phyloP scores from a whole-genome alignment of 2,329 filamentous ascomycete genomes.

The Aspergillus sp. region DNA sequence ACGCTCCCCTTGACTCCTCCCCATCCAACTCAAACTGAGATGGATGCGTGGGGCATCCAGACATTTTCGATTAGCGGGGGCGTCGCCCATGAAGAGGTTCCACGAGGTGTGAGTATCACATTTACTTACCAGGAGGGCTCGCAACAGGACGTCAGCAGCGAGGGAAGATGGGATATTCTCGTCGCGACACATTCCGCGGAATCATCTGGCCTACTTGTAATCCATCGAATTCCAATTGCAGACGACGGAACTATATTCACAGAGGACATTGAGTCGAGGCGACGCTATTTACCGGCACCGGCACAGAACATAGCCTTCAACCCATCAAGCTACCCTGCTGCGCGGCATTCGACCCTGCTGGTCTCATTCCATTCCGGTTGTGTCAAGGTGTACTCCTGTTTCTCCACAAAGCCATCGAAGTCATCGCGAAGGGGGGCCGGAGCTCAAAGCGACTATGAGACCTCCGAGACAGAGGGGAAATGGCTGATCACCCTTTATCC shows the following conservation, averaged over 20 bases:
- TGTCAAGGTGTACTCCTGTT: slow-evolving; percentile 59
- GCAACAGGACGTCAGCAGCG: slow-evolving; percentile 20
- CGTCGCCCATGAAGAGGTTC: slow-evolving; percentile 51
- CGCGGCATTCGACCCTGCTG: slow-evolving; percentile 55
- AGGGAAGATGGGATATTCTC: slow-evolving; percentile 44
- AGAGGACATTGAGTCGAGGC: slow-evolving; percentile 45
- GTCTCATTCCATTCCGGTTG: slow-evolving; percentile 55
- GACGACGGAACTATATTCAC: slow-evolving; percentile 30
- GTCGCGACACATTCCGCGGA: slow-evolving; percentile 48
- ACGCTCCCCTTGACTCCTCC: slow-evolving; percentile 56
- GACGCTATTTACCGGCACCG: slow-evolving; percentile 49
- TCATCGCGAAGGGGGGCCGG: slow-evolving; percentile 28
- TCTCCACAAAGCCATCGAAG: slow-evolving; percentile 37
- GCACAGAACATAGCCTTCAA: slow-evolving; percentile 56
- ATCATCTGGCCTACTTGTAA: slow-evolving; percentile 44
- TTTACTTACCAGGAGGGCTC: slow-evolving; percentile 46
- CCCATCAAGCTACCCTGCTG: slow-evolving; percentile 52
- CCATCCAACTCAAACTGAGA: slow-evolving; percentile 39
- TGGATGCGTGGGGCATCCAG: slow-evolving; percentile 43
- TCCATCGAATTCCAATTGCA: slow-evolving; percentile 43
- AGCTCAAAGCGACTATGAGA: slow-evolving; percentile 32
- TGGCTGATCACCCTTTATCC: slow-evolving; percentile 47
- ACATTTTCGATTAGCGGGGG: slow-evolving; percentile 48
- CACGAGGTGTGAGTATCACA: slow-evolving; percentile 53
- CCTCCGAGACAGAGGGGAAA: slow-evolving; percentile 36